A percentile compares a stretch with the other conserved stretches of the same genome.
phyloP scores from a whole-genome alignment of 192 early-diverging fungal genomes.

The Linnemannia schmuckeri region DNA sequence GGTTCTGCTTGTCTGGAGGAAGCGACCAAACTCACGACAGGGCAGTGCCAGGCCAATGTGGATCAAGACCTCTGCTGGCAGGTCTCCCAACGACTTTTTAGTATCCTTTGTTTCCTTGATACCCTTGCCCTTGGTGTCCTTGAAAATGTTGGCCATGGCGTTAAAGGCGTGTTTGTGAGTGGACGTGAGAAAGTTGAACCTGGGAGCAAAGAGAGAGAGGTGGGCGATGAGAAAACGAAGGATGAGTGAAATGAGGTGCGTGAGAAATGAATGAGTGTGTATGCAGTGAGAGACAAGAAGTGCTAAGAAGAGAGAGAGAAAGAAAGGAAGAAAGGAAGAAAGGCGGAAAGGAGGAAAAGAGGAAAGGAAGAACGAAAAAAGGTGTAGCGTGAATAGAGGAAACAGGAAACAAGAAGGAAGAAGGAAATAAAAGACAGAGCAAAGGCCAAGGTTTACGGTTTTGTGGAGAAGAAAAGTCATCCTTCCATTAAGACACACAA shows the following conservation, averaged over 20 bases:
- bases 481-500: too few relatives aligned
- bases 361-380: background rate
- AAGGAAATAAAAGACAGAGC: too few relatives aligned
- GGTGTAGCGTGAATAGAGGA: background rate
- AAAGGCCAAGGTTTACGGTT: too few relatives aligned
- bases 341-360: background rate
- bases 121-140: background rate
- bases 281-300: background rate
- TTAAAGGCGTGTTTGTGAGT: background rate
- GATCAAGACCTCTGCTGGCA: constrained; percentile 41
- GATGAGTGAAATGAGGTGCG: background rate
- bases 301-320: background rate
- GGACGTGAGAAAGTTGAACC: background rate
- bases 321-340: background rate
- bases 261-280: background rate
- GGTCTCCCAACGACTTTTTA: constrained; percentile 9
- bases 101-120: background rate
- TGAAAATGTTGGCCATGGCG: background rate
- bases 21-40: constrained; percentile 32
- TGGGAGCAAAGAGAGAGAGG: background rate
- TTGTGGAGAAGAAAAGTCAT: too few relatives aligned
- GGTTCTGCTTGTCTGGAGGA: constrained; percentile 28
- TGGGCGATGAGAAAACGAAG: background rate
- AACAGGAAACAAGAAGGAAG: too few relatives aligned
- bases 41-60: constrained; percentile 15